Conservation (phyloP, 331 rosid species). For the Saraca asoca region DNA sequence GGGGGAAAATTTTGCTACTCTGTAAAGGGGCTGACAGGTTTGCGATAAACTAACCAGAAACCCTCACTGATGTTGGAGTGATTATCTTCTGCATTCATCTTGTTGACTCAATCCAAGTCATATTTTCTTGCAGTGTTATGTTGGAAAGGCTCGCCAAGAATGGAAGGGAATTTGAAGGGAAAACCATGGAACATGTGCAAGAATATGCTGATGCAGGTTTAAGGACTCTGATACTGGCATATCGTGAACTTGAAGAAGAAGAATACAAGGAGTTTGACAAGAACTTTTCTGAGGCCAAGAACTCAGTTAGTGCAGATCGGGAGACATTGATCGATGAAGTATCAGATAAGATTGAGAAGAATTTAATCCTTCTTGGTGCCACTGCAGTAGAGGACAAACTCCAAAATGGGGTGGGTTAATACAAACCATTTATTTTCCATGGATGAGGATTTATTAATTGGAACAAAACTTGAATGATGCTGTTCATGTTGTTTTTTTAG, state of each 20-base stretch:
- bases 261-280: conserved; percentile 60
- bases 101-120: conserved; percentile 25
- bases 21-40: conserved; percentile 98
- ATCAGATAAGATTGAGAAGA: conserved; percentile 72
- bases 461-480: conserved; percentile 32
- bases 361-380: conserved; percentile 87
- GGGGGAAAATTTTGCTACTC: conserved; percentile 61
- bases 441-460: conserved; percentile 13
- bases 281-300: conserved; percentile 60
- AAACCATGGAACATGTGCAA: conserved; percentile 66
- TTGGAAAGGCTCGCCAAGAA: conserved; percentile 73
- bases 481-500: conserved; percentile 51
- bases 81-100: conserved; percentile 10
- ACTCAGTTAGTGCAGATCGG: conserved; percentile 63
- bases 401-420: conserved; percentile 83
- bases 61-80: conserved; percentile 4
- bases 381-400: conserved; percentile 99
- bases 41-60: conserved; percentile 35
- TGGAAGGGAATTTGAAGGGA: conserved; percentile 69
- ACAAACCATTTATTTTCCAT: conserved; percentile 2
- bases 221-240: conserved; percentile 85
- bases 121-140: conserved; percentile 75
- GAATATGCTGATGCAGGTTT: conserved; percentile 90
- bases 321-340: conserved; percentile 67
- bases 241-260: conserved; percentile 72